A percentile compares a stretch with the other conserved stretches of the same genome.
Conservation (phyloP, 139 green algal species). For the Tetradesmus lagerheimii region DNA sequence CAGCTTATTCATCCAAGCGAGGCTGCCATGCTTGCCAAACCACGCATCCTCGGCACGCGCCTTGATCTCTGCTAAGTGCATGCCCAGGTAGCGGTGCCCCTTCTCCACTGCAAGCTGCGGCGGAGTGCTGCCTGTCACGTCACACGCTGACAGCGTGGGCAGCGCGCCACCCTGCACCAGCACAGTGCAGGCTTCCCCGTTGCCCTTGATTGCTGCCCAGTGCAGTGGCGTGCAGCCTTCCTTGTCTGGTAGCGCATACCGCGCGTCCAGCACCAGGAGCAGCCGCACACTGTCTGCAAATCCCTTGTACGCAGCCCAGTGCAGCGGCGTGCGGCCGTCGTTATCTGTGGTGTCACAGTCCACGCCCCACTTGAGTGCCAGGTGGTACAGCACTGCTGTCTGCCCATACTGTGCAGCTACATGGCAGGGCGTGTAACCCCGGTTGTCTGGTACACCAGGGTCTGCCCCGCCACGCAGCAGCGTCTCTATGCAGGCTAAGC, state of each 20-base stretch:
- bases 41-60: slow-evolving; percentile 43
- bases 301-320: slow-evolving; percentile 96
- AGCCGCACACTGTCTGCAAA: slow-evolving; percentile 89
- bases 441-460: slow-evolving; percentile 64
- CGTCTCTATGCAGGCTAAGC: slow-evolving; percentile 79
- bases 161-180: slow-evolving; percentile 88
- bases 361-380: slow-evolving; percentile 87
- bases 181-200: slow-evolving; percentile 90
- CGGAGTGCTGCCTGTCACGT: slow-evolving; percentile 90
- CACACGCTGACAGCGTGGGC: slow-evolving; percentile 68
- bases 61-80: slow-evolving; percentile 58
- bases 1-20: slow-evolving; percentile 68
- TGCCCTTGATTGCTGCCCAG: slow-evolving; percentile 96
- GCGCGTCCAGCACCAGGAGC: slow-evolving; percentile 90
- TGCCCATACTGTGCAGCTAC: slow-evolving; percentile 88
- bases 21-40: slow-evolving; percentile 63
- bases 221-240: slow-evolving; percentile 97
- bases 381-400: slow-evolving; percentile 92
- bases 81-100: slow-evolving; percentile 88
- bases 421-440: slow-evolving; percentile 81
- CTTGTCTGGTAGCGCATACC: slow-evolving; percentile 73
- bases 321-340: slow-evolving; percentile 82
- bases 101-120: slow-evolving; percentile 93
- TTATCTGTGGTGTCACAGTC: slow-evolving; percentile 84
- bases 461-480: slow-evolving; percentile 77